phyloP scores from a whole-genome alignment of 805 yeast species.

The Torulaspora gathmanii region DNA sequence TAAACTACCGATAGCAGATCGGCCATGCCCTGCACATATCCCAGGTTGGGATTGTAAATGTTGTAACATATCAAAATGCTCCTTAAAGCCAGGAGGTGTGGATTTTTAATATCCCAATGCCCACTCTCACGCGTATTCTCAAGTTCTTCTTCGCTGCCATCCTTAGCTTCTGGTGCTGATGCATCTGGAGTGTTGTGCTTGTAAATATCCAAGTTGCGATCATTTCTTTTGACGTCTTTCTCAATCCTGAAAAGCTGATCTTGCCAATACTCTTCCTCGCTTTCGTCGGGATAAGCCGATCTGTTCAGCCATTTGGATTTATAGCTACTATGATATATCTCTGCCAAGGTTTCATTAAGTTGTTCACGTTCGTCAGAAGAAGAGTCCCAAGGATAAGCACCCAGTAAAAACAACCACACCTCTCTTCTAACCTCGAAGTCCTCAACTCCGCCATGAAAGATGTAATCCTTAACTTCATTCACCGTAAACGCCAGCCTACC shows the following conservation, averaged over 20 bases:
- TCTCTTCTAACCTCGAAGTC: conserved; percentile 50
- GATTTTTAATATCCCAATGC: conserved; percentile 62
- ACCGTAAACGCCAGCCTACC: conserved; percentile 74
- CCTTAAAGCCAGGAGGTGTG: conserved; percentile 65
- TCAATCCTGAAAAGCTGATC: conserved; percentile 89
- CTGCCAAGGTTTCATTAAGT: conserved; percentile 49
- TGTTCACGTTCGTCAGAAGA: conserved; percentile 62
- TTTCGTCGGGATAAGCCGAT: conserved; percentile 27
- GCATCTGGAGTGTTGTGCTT: conserved; percentile 39
- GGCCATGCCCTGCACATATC: conserved; percentile 98
- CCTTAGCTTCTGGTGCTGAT: conserved; percentile 35
- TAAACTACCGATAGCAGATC: conserved; percentile 87
- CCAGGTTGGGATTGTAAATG: conserved; percentile 74
- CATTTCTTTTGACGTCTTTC: conserved; percentile 90
- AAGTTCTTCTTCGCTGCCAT: conserved; percentile 26
- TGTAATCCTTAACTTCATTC: conserved; percentile 70
- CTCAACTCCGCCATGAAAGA: conserved; percentile 86
- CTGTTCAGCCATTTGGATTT: conserved; percentile 68
- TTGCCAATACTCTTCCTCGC: conserved; percentile 65
- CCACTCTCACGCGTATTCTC: conserved; percentile 43
- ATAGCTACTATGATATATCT: conserved; percentile 55
- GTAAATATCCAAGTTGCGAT: conserved; percentile 68
- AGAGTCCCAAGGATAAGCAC: conserved; percentile 86
- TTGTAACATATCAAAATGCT: conserved; percentile 83
- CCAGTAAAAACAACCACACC: conserved; percentile 84